A percentile compares a stretch with the other conserved stretches of the same genome.
Evolutionary conservation across 495 filamentous ascomycete species (phyloP).

Genomic region (Penicillium coffeae): DNA sequence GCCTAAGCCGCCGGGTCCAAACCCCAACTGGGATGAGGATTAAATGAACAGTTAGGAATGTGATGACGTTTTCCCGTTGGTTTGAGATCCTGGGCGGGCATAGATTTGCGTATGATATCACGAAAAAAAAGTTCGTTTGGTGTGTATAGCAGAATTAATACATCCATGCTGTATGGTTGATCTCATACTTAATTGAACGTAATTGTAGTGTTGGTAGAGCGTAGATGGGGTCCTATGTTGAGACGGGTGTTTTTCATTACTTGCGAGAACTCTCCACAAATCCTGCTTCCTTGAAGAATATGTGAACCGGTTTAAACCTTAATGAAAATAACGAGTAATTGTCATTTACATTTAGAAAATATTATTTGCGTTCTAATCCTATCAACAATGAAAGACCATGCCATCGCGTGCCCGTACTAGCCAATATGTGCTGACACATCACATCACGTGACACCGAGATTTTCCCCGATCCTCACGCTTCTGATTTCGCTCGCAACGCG

Average conservation of each 20-base stretch:
- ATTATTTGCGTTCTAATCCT: no score
- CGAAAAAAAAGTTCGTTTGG: constrained; percentile 20
- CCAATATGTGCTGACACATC: neutral
- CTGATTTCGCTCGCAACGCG: constrained; percentile 20
- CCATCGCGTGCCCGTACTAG: neutral
- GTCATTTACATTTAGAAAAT: no score
- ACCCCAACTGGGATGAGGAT: constrained; percentile 98
- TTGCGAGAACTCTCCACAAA: no score
- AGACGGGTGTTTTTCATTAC: no score
- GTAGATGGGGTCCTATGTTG: no score
- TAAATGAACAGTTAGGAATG: constrained; percentile 39
- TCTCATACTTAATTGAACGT: neutral
- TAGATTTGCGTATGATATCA: constrained; percentile 31
- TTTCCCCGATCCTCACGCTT: constrained; percentile 32
- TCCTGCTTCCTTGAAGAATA: no score
- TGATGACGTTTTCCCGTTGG: constrained; percentile 11
- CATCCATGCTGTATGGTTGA: constrained; percentile 15
- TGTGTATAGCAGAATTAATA: constrained; percentile 25
- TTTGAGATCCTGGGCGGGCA: constrained; percentile 17
- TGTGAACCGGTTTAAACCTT: no score
- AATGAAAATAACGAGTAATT: no score
- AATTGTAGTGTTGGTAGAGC: no score
- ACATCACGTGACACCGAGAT: constrained; percentile 38
- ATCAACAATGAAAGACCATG: no score
- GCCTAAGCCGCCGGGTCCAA: constrained; percentile 91